Conservation (phyloP, 176 grass and related monocot genomes). For the Pharus latifolius region DNA sequence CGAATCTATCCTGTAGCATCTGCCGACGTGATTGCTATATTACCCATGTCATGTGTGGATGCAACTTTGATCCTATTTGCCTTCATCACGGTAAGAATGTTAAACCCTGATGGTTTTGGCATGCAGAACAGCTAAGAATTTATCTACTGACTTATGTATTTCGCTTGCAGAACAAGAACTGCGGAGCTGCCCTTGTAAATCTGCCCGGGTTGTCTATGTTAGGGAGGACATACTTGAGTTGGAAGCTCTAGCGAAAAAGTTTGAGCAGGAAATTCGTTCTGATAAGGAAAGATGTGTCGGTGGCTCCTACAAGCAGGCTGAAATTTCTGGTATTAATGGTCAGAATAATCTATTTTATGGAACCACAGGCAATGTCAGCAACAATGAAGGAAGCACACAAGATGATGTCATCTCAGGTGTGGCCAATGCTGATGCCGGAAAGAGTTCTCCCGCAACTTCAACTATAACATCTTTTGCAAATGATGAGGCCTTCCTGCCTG, state of each 20-base stretch:
- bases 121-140: not conserved
- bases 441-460: slow-evolving; percentile 12
- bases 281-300: slow-evolving; percentile 24
- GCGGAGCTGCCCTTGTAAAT: slow-evolving; percentile 56
- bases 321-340: not conserved
- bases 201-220: slow-evolving; percentile 42
- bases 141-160: not conserved
- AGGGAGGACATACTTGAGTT: slow-evolving; percentile 64
- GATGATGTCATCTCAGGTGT: slow-evolving; percentile 15
- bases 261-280: slow-evolving; percentile 36
- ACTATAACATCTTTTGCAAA: slow-evolving; percentile 10
- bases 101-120: not conserved
- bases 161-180: slow-evolving; percentile 63
- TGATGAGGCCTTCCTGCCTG: not conserved
- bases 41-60: slow-evolving; percentile 61
- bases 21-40: slow-evolving; percentile 84
- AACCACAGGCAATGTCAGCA: not conserved
- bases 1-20: slow-evolving; percentile 54
- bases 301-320: slow-evolving; percentile 16
- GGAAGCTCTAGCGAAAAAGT: slow-evolving; percentile 58
- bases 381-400: not conserved
- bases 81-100: slow-evolving; percentile 73
- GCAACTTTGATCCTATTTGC: slow-evolving; percentile 70
- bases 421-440: slow-evolving; percentile 7
- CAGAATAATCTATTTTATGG: slow-evolving; percentile 18